These are phyloP conservation scores for Mercurialis annua DNA, from an alignment of 345 rosid genomes.

Conservation along the genomic window DNA sequence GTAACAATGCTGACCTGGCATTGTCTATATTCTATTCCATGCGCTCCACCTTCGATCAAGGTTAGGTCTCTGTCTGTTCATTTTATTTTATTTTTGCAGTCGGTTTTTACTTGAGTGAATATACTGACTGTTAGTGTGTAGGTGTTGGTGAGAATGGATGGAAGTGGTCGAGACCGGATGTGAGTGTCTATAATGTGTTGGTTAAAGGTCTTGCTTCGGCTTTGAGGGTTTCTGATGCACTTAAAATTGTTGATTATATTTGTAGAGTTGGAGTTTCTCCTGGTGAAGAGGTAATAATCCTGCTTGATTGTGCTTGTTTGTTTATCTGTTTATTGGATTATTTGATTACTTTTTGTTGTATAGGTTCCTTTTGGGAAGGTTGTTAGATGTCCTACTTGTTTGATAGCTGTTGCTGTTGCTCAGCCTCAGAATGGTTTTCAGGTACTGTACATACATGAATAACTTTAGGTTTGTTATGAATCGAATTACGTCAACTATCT, in stretches of 20 bases:
- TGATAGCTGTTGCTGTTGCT: constrained; percentile 74
- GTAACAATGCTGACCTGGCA: constrained; percentile 71
- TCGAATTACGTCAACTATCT: neutral
- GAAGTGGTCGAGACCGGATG: constrained; percentile 95
- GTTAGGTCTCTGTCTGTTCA: constrained; percentile 22
- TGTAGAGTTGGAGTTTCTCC: constrained; percentile 85
- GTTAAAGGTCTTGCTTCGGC: constrained; percentile 70
- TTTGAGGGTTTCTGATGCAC: constrained; percentile 80
- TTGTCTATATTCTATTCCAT: constrained; percentile 80
- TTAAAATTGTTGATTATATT: constrained; percentile 61
- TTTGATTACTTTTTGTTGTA: neutral
- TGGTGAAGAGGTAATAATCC: constrained; percentile 60
- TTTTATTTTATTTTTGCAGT: neutral
- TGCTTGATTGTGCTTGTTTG: neutral
- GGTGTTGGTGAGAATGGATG: constrained; percentile 64
- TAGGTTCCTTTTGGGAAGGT: constrained; percentile 97
- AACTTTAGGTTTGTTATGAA: neutral
- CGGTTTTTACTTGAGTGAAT: neutral
- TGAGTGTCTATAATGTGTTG: constrained; percentile 50
- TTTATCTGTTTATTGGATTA: neutral
- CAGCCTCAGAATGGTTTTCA: constrained; percentile 92
- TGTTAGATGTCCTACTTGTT: constrained; percentile 83
- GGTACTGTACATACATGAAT: constrained; percentile 32
- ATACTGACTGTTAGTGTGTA: neutral
- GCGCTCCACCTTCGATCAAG: constrained; percentile 82